Base-by-base conservation (phyloP, 768 basidiomycete species). In the Termitomyces sp. region DNA sequence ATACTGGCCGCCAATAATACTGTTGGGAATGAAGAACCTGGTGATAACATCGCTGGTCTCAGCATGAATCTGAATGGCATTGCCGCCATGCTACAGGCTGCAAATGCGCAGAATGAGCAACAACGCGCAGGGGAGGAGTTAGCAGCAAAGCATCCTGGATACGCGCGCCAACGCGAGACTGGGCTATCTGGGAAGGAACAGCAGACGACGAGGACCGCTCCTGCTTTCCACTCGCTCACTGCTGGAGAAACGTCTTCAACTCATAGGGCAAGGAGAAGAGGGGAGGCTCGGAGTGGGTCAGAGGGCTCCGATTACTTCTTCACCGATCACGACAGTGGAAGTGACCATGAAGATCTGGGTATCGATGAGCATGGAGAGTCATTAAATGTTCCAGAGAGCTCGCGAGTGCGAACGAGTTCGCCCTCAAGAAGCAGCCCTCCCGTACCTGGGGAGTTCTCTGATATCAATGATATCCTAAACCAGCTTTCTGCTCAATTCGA, bases 21-120 rank as follows among this genome's bases (percentile, higher is more conserved):
- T 59, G 58, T 64, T 64, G 66, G 65, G 70, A 69, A 65, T 56
- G 65, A 66, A 65, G 63, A 66, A 63, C 64, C 66, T 59, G 58
- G 69, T 33, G 77, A 74, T 33, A 63, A 61, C 54, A 71, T 77
- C 43, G 63, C 73, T 10, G 76, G 78, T 49, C 70, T 86, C n/a
- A 78, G 79, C 36, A 72, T 87, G 45, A 82, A 80, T 64, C 69
- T 89, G 43, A 81, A 77, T 61, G 81, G 84, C 4, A 80, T 92
- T 49, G 88, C 86, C n/a, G 89, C 88, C 49, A 86, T 90, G 62
- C 74, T 92, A 32, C 88, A 91, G 61, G 90, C 88, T 54, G 90
- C 86, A 9, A 86, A 89, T 51, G 83, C 83, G 4, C 84, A 82
- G 42, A 79, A 77, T 32, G 79, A 80, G 60, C 75, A 75, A 44